Conservation (phyloP, 2,329 filamentous ascomycete species). For the Ustulina deusta region DNA sequence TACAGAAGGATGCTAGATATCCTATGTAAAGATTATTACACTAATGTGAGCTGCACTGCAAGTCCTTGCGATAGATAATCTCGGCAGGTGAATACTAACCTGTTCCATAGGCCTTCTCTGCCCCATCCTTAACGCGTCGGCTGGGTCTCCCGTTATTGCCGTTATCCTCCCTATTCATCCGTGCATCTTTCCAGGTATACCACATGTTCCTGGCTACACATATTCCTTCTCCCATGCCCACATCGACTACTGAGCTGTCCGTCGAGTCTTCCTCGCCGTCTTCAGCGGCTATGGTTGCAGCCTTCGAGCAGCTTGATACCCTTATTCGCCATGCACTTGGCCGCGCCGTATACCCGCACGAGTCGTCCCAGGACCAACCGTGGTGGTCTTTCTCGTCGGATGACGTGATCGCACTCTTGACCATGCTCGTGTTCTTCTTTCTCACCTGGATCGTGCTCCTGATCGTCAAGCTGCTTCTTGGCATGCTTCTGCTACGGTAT, state of each 20-base stretch:
- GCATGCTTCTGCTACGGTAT: constrained; percentile 86
- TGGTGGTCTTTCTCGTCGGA: constrained; percentile 74
- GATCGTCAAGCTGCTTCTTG: constrained; percentile 85
- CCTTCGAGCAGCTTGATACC: constrained; percentile 81
- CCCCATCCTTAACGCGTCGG: constrained; percentile 88
- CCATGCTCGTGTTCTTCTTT: constrained; percentile 89
- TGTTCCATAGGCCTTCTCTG: constrained; percentile 78
- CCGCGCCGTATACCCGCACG: constrained; percentile 72
- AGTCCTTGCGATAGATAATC: background rate
- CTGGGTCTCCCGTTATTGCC: constrained; percentile 93
- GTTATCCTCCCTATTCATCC: constrained; percentile 92
- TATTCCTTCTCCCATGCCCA: constrained; percentile 77
- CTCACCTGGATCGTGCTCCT: constrained; percentile 87
- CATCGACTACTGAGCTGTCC: constrained; percentile 74
- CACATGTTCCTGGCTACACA: constrained; percentile 96
- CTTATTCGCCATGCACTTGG: constrained; percentile 83
- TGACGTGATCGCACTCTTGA: constrained; percentile 78
- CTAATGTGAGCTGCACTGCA: constrained; percentile 71
- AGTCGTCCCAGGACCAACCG: constrained; percentile 53
- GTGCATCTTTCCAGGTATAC: constrained; percentile 94
- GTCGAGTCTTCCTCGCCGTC: constrained; percentile 72
- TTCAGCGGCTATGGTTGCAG: constrained; percentile 80
- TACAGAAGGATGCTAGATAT: constrained; percentile 94
- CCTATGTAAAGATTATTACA: constrained; percentile 97
- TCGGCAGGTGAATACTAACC: background rate